These are phyloP conservation scores for Suhomyces emberorum DNA, from an alignment of 805 yeast species.

Conservation along the genomic window DNA sequence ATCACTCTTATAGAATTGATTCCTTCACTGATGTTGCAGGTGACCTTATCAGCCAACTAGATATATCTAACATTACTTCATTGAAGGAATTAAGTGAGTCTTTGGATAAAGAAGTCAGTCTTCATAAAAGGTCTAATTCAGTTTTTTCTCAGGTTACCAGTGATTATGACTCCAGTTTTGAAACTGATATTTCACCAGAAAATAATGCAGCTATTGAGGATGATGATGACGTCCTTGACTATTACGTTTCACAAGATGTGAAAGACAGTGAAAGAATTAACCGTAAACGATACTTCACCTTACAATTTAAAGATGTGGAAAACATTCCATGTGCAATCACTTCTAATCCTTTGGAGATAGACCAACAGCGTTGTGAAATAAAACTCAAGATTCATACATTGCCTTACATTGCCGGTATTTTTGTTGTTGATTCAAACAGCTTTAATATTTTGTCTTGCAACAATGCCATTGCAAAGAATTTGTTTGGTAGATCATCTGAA, in stretches of 20 bases:
- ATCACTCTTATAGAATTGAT: slow-evolving; percentile 16
- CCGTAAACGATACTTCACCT: slow-evolving; percentile 60
- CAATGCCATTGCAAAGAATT: slow-evolving; percentile 69
- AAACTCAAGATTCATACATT: slow-evolving; percentile 69
- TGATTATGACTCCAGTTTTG: slow-evolving; percentile 1
- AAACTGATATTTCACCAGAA: not conserved
- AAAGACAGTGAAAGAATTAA: slow-evolving; percentile 41
- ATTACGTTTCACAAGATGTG: slow-evolving; percentile 19
- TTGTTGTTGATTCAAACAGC: slow-evolving; percentile 55
- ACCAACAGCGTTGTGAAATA: slow-evolving; percentile 38
- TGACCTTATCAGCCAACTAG: slow-evolving; percentile 20
- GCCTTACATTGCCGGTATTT: slow-evolving; percentile 85
- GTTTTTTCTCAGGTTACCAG: not conserved
- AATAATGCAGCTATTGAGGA: slow-evolving; percentile 5
- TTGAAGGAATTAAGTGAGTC: slow-evolving; percentile 26
- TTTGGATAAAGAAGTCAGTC: slow-evolving; percentile 20
- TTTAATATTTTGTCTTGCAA: slow-evolving; percentile 67
- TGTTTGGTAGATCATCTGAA: slow-evolving; percentile 67
- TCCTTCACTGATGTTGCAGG: slow-evolving; percentile 36
- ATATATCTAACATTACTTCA: slow-evolving; percentile 11
- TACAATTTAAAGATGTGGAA: slow-evolving; percentile 38
- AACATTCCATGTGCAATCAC: slow-evolving; percentile 74
- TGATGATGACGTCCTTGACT: slow-evolving; percentile 12
- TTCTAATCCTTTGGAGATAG: slow-evolving; percentile 52
- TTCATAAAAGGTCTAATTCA: slow-evolving; percentile 1